phyloP scores from a whole-genome alignment of 1,284 basidiomycete species.

The Hymenochaete sp. region DNA sequence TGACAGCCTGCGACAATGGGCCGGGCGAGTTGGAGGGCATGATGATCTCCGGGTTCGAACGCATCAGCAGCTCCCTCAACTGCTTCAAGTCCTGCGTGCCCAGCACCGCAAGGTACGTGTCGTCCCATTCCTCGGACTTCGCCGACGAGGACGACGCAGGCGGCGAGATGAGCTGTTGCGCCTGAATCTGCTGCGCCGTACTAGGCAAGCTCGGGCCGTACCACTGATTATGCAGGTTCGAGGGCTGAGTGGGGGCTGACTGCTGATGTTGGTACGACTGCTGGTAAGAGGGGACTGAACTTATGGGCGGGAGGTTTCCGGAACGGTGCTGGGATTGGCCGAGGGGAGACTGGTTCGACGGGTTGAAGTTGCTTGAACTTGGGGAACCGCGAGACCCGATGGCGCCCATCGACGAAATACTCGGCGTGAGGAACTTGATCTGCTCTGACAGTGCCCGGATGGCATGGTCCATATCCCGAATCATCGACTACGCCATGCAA shows the following conservation, averaged over 20 bases:
- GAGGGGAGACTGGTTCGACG: constrained; percentile 16
- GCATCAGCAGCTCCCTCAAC: constrained; percentile 60
- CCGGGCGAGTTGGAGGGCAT: constrained; percentile 63
- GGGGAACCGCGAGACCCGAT: constrained; percentile 20
- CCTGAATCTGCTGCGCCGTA: constrained; percentile 61
- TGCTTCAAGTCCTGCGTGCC: constrained; percentile 63
- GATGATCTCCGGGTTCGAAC: constrained; percentile 66
- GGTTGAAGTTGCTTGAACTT: constrained; percentile 25
- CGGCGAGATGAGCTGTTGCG: constrained; percentile 26
- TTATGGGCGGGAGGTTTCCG: constrained; percentile 19
- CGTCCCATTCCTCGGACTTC: constrained; percentile 70
- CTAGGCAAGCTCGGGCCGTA: constrained; percentile 46
- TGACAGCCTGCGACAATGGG: constrained; percentile 71
- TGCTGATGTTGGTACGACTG: constrained; percentile 18
- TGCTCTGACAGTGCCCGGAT: constrained; percentile 67
- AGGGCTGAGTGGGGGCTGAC: constrained; percentile 23
- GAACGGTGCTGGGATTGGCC: constrained; percentile 17
- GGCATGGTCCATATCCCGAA: constrained; percentile 69
- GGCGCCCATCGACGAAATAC: constrained; percentile 33
- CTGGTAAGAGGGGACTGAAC: constrained; percentile 18
- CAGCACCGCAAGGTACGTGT: constrained; percentile 65
- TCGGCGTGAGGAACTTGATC: constrained; percentile 65
- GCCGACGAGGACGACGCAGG: constrained; percentile 48
- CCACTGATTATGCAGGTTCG: constrained; percentile 42
- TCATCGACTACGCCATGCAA: constrained; percentile 42